phyloP scores from a whole-genome alignment of 2,329 filamentous ascomycete genomes.

The Neonectria hederae region DNA sequence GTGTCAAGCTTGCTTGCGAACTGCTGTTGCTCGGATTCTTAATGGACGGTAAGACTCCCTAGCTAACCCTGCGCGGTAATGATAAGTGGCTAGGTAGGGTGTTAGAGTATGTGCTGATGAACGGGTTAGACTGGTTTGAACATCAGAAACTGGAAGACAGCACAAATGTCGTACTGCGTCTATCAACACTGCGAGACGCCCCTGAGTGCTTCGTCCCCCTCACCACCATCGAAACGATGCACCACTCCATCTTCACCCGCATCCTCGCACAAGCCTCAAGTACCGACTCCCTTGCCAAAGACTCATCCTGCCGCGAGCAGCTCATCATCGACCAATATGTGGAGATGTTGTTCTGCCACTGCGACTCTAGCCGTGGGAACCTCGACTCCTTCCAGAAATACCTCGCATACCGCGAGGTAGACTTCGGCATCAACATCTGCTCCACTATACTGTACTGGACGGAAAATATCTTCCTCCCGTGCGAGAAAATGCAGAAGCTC shows the following conservation, averaged over 20 bases:
- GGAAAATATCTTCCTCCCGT: slow-evolving; percentile 9
- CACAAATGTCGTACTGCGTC: slow-evolving; percentile 9
- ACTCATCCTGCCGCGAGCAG: background rate
- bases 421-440: slow-evolving; percentile 29
- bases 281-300: background rate
- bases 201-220: slow-evolving; percentile 20
- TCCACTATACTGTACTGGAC: slow-evolving; percentile 25
- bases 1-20: slow-evolving; percentile 22
- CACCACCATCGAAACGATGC: slow-evolving; percentile 23
- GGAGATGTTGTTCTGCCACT: slow-evolving; percentile 26
- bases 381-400: slow-evolving; percentile 21
- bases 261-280: slow-evolving; percentile 8
- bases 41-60: slow-evolving; percentile 15
- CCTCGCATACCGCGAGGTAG: slow-evolving; percentile 16
- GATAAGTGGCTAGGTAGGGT: background rate
- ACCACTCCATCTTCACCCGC: slow-evolving; percentile 22
- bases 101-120: background rate
- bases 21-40: slow-evolving; percentile 21
- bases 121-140: slow-evolving; percentile 20
- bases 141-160: slow-evolving; percentile 19
- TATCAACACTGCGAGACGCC: slow-evolving; percentile 13
- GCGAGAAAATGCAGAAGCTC: slow-evolving; percentile 2
- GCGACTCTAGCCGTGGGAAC: slow-evolving; percentile 14
- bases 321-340: slow-evolving; percentile 22
- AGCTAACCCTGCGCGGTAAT: background rate